A percentile compares a stretch with the other conserved stretches of the same genome.
phyloP scores from a whole-genome alignment of 805 yeast genomes.

The Saccharomycopsis guyanensis region DNA sequence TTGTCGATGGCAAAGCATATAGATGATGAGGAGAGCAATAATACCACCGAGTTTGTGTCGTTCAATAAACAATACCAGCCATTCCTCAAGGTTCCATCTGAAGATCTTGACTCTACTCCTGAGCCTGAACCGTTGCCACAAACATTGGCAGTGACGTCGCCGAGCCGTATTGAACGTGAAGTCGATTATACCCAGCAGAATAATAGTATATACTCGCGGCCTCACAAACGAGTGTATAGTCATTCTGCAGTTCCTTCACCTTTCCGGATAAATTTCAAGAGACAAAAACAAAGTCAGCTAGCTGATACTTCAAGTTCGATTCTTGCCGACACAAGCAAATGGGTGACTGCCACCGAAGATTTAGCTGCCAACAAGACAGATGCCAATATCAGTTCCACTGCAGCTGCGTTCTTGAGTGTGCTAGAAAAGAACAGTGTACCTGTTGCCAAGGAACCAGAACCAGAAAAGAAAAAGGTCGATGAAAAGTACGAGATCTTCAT shows the following conservation, averaged over 20 bases:
- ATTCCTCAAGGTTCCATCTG: not conserved
- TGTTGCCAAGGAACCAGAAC: not conserved
- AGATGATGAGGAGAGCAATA: slow-evolving; percentile 8
- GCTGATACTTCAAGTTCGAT: not conserved
- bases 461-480: not conserved
- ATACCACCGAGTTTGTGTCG: not conserved
- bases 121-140: not conserved
- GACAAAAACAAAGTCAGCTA: not conserved
- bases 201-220: not conserved
- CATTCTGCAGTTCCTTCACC: slow-evolving; percentile 14
- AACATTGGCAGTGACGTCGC: not conserved
- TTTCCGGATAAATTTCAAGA: slow-evolving; percentile 10
- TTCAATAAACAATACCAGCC: slow-evolving; percentile 4
- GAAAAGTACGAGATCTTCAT: slow-evolving; percentile 14
- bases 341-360: not conserved
- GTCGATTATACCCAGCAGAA: not conserved
- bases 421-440: slow-evolving; percentile 4
- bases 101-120: not conserved
- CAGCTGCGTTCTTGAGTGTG: slow-evolving; percentile 12
- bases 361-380: not conserved
- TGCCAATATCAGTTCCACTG: slow-evolving; percentile 13
- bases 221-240: slow-evolving; percentile 6
- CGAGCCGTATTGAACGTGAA: not conserved
- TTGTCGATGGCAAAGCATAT: slow-evolving; percentile 19
- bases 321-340: not conserved